A percentile compares a stretch with the other conserved stretches of the same genome.
phyloP scores from a whole-genome alignment of 306 rosid species.

The Lathyrus oleraceus region DNA sequence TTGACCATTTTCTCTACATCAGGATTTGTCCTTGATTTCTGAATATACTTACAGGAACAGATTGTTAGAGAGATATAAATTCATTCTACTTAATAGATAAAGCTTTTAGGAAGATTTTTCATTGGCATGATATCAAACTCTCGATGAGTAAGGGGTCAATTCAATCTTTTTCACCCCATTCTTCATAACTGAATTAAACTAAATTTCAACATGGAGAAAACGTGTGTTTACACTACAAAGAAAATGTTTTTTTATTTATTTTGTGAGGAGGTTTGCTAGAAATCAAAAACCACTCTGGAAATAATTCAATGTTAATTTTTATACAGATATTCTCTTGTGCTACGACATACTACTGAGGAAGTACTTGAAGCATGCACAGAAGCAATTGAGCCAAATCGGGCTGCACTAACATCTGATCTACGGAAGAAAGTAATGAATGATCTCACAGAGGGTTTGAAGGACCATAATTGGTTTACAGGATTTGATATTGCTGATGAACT shows the following conservation, averaged over 20 bases:
- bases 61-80: constrained; percentile 6
- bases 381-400: constrained; percentile 81
- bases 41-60: constrained; percentile 9
- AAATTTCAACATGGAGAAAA: constrained; percentile 1
- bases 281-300: constrained; percentile 7
- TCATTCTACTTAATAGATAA: not conserved
- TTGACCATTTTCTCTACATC: constrained; percentile 26
- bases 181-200: not conserved
- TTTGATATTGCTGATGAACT: constrained; percentile 71
- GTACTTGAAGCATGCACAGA: constrained; percentile 88
- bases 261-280: not conserved
- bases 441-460: constrained; percentile 71
- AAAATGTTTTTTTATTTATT: not conserved
- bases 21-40: constrained; percentile 21
- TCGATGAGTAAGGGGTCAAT: not conserved
- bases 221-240: not conserved
- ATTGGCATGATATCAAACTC: constrained; percentile 19
- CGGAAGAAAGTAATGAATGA: constrained; percentile 66
- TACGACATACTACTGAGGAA: constrained; percentile 96
- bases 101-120: constrained; percentile 22
- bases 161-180: constrained; percentile 12
- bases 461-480: constrained; percentile 77
- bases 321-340: constrained; percentile 84
- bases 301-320: constrained; percentile 25
- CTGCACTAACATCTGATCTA: constrained; percentile 71